Conservation (phyloP, 805 yeast species). For the Wickerhamomyces bisporus region DNA sequence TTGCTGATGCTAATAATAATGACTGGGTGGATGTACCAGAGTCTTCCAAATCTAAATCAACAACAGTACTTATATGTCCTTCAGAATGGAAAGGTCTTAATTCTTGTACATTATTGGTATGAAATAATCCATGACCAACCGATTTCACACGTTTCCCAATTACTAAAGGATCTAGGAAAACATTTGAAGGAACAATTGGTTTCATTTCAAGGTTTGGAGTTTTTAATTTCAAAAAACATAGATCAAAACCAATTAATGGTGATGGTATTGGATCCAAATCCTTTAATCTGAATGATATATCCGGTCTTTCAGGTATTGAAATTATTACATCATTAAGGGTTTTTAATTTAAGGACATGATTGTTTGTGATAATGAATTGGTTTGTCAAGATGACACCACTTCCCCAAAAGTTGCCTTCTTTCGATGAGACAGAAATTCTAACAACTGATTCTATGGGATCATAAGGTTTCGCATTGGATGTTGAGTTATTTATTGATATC, state of each 20-base stretch:
- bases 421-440: slow-evolving; percentile 17
- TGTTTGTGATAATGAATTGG: slow-evolving; percentile 19
- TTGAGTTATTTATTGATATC: not conserved
- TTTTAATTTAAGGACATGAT: slow-evolving; percentile 20
- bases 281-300: slow-evolving; percentile 1
- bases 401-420: slow-evolving; percentile 23
- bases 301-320: slow-evolving; percentile 6
- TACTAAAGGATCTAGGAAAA: slow-evolving; percentile 4
- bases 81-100: slow-evolving; percentile 18
- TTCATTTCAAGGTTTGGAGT: slow-evolving; percentile 2
- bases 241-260: slow-evolving; percentile 23
- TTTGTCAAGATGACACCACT: slow-evolving; percentile 21
- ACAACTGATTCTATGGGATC: slow-evolving; percentile 19
- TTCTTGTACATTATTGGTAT: slow-evolving; percentile 3
- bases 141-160: slow-evolving; percentile 17
- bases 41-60: slow-evolving; percentile 11
- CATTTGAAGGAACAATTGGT: slow-evolving; percentile 10
- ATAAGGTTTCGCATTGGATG: not conserved
- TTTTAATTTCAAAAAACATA: slow-evolving; percentile 19
- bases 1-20: slow-evolving; percentile 21
- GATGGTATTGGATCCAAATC: slow-evolving; percentile 12
- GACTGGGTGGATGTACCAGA: slow-evolving; percentile 5
- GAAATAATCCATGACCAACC: slow-evolving; percentile 24
- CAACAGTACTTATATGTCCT: slow-evolving; percentile 17
- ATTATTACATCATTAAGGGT: slow-evolving; percentile 10